Percentiles rank a stretch among this genome's conserved stretches.
phyloP scores from a whole-genome alignment of 495 filamentous ascomycete species.

The Penicillium longicatenatum region DNA sequence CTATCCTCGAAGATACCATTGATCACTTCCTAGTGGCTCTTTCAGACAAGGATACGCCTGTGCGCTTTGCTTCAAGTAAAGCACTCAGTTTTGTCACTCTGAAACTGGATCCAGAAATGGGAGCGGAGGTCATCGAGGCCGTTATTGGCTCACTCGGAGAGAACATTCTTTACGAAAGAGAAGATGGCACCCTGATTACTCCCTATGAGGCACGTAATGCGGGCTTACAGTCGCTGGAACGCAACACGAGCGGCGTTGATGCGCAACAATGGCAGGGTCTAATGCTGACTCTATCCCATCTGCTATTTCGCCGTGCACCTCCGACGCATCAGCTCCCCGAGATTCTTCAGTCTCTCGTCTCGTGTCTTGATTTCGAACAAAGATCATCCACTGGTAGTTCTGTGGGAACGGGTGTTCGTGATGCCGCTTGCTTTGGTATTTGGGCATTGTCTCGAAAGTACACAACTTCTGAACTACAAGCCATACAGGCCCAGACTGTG shows the following conservation, averaged over 20 bases:
- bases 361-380: conserved; percentile 83
- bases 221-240: conserved; percentile 39
- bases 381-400: conserved; percentile 76
- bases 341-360: conserved; percentile 69
- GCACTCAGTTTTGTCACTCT: conserved; percentile 82
- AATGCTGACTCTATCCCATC: conserved; percentile 81
- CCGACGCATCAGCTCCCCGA: conserved; percentile 65
- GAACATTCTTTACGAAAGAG: conserved; percentile 70
- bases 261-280: conserved; percentile 89
- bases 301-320: conserved; percentile 76
- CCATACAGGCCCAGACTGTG: conserved; percentile 50
- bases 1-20: conserved; percentile 54
- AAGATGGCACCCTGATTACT: conserved; percentile 39
- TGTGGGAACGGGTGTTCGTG: conserved; percentile 89
- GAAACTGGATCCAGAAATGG: conserved; percentile 77
- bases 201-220: conserved; percentile 36
- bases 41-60: conserved; percentile 83
- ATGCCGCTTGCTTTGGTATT: conserved; percentile 93
- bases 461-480: conserved; percentile 72
- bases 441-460: conserved; percentile 92
- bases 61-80: conserved; percentile 89
- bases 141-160: conserved; percentile 73
- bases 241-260: conserved; percentile 72
- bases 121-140: conserved; percentile 80
- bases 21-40: conserved; percentile 72